Evolutionary conservation across 495 filamentous ascomycete genomes (phyloP), one percentile per base, ranked within the genome.

Genomic region (Venustampulla echinocandica): DNA sequence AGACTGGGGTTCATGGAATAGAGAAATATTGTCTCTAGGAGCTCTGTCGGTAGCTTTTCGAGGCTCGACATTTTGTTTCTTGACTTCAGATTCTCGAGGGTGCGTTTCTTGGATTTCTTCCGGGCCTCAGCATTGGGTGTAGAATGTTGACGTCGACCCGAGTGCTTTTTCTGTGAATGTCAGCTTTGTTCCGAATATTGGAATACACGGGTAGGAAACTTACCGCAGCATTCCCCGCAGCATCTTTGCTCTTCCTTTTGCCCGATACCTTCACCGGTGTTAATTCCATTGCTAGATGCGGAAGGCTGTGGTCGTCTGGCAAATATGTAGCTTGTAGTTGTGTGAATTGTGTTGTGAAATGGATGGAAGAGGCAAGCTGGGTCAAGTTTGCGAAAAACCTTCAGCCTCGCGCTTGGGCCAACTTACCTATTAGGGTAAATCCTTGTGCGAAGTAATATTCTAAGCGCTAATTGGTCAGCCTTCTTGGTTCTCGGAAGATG

Each of bases 1-100:
- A 80, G 55, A 23, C 67, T 67, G 17, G 69, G 32, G 45, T 79
- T 75, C 49, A 71, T 40, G 17, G 68, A 63, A 37, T 70, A 58
- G 13, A 76, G 59, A 38, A 76, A 79, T 25, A 79, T 73, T 40
- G 63, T 56, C 54, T 77, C 69, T 24, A 80, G 59, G 7, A 80
- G 44, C 49, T 80, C 76, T 1, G 66, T 64, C 1, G 75, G 76
- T 1, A 80, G 59, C 10, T 53, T 50, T 52, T 79, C 76, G 4
- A 80, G 60, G 14, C 43, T 47, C 4, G 69, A 70, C 35, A 68
- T 55, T 5, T 50, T 53, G 4, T 52, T 56, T 38, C 46, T 59
- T 20, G 49, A 52, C 20, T 54, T 57, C 22, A 54, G 35, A 23
- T 47, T 46, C 24, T 46, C 47, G 3, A 54, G 19, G 6, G 49